A percentile compares a stretch with the other conserved stretches of the same genome.
Conservation (phyloP, 2,329 filamentous ascomycete species). For the Calonectria pteridis region DNA sequence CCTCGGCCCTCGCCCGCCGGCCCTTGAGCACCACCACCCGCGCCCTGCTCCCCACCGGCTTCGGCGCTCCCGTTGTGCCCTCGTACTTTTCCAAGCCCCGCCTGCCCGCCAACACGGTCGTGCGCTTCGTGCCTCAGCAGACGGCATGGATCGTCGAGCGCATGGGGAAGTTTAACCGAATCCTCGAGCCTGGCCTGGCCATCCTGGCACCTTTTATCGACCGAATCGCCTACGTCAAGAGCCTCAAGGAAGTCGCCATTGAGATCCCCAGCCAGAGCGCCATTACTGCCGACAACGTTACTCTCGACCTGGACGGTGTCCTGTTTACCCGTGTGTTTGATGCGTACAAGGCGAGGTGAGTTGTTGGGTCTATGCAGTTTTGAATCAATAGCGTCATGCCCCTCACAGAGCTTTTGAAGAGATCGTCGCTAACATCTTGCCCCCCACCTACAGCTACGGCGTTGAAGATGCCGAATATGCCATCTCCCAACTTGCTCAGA, state of each 20-base stretch:
- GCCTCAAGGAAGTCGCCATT: constrained; percentile 93
- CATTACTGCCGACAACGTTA: constrained; percentile 98
- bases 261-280: constrained; percentile 98
- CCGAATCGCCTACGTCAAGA: constrained; percentile 97
- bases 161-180: constrained; percentile 97
- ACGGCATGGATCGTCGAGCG: constrained; percentile 99
- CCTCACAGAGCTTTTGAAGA: no score
- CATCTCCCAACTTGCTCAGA: constrained; percentile 97
- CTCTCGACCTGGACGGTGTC: constrained; percentile 94
- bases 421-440: constrained; percentile 20
- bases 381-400: background rate
- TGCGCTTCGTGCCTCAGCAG: constrained; percentile 99
- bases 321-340: constrained; percentile 97
- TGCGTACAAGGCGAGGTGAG: constrained; percentile 94
- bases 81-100: constrained; percentile 84
- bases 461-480: constrained; percentile 99
- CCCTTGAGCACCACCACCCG: constrained; percentile 49
- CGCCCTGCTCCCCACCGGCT: constrained; percentile 50
- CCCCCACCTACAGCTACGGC: constrained; percentile 77
- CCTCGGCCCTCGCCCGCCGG: constrained; percentile 39
- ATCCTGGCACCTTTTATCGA: constrained; percentile 92
- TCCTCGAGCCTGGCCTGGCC: constrained; percentile 91
- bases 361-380: background rate
- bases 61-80: constrained; percentile 57
- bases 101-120: constrained; percentile 91